Evolutionary conservation across 2,329 filamentous ascomycete genomes (phyloP).

Genomic region (Arthrobotrys musiformis): DNA sequence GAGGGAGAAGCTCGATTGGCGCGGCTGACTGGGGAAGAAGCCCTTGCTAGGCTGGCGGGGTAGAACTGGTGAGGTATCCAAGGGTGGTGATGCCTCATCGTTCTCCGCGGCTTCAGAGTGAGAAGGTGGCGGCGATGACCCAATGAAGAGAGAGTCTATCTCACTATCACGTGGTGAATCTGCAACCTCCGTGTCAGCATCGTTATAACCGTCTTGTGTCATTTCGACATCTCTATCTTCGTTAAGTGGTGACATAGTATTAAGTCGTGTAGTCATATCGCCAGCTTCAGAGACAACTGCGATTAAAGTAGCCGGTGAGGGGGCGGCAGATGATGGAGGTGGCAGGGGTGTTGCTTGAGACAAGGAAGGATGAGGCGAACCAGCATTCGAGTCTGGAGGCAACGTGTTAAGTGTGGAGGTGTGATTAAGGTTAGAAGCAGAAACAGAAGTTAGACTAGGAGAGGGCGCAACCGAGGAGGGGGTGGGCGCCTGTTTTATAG

Average conservation of each 20-base stretch:
- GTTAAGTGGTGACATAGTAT: constrained; percentile 30
- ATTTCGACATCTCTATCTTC: constrained; percentile 49
- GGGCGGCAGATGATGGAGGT: constrained; percentile 42
- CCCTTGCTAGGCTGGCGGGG: constrained; percentile 37
- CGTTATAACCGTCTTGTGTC: constrained; percentile 27
- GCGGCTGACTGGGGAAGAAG: constrained; percentile 36
- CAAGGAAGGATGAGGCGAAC: constrained; percentile 38
- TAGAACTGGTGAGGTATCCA: constrained; percentile 18
- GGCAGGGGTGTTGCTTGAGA: constrained; percentile 45
- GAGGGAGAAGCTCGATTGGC: constrained; percentile 25
- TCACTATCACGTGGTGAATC: constrained; percentile 53
- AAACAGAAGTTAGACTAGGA: constrained; percentile 45
- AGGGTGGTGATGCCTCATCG: constrained; percentile 33
- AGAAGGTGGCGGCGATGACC: constrained; percentile 49
- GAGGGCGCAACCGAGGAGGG: constrained; percentile 53
- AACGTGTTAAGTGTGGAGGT: constrained; percentile 22
- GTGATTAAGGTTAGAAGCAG: constrained; percentile 42
- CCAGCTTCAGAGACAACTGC: constrained; percentile 21
- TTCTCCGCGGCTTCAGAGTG: constrained; percentile 32
- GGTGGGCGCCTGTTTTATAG: constrained; percentile 55
- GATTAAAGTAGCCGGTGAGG: constrained; percentile 32
- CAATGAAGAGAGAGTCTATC: constrained; percentile 53
- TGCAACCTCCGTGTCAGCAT: constrained; percentile 49
- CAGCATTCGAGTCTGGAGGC: constrained; percentile 19
- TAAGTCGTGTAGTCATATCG: constrained; percentile 31